Conservation (phyloP, 768 basidiomycete species). For the Suillus luteus region DNA sequence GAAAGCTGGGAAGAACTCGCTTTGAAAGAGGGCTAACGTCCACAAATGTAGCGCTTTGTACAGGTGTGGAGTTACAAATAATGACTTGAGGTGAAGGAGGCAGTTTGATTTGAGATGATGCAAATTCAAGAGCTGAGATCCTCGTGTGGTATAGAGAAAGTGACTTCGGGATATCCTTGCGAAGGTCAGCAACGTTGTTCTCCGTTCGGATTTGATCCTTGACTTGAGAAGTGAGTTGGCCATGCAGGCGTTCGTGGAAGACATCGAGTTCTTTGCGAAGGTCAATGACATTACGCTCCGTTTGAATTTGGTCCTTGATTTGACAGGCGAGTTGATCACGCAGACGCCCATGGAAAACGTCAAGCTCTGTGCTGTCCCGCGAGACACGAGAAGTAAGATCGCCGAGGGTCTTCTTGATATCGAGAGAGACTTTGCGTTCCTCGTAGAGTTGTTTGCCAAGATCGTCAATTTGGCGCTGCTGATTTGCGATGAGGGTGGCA, state of each 20-base stretch:
- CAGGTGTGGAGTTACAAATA: neutral
- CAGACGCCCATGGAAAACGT: neutral
- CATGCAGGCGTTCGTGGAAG: neutral
- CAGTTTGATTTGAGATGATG: neutral
- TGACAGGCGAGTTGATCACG: neutral
- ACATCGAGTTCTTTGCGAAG: constrained; percentile 3
- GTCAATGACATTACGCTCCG: neutral
- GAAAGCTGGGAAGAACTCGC: neutral
- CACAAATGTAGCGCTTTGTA: neutral
- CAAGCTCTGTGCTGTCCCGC: neutral
- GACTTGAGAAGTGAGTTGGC: neutral
- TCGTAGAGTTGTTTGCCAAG: neutral
- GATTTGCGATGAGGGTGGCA: neutral
- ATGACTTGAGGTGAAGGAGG: neutral
- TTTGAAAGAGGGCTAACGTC: neutral
- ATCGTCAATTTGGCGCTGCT: neutral
- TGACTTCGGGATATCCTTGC: neutral
- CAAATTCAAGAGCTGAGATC: neutral
- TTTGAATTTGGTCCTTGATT: neutral
- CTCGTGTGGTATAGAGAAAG: constrained; percentile 1
- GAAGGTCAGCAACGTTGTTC: neutral
- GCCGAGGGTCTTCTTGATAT: neutral
- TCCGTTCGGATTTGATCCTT: neutral
- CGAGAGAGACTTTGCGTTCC: neutral
- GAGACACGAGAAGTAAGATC: neutral